phyloP scores from a whole-genome alignment of 768 basidiomycete genomes.

The Tylopilus plumbeoviolaceoides region DNA sequence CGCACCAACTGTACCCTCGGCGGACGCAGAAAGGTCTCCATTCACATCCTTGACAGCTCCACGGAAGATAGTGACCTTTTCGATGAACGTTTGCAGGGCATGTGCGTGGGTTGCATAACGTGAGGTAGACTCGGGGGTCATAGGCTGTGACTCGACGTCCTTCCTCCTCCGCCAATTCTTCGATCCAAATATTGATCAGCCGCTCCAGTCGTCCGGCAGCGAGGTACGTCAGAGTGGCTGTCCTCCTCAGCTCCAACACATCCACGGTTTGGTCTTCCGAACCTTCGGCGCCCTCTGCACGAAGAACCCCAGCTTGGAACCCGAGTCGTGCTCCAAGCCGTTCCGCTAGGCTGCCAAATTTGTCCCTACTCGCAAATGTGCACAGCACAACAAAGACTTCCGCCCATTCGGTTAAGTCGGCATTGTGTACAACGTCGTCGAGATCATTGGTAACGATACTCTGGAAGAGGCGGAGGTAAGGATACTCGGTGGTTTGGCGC shows the following conservation, averaged over 20 bases:
- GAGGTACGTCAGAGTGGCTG: slow-evolving; percentile 90
- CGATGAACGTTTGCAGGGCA: slow-evolving; percentile 89
- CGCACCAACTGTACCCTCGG: slow-evolving; percentile 35
- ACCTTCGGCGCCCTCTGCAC: slow-evolving; percentile 46
- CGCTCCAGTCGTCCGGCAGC: slow-evolving; percentile 88
- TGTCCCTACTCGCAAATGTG: slow-evolving; percentile 83
- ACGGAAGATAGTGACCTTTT: slow-evolving; percentile 95
- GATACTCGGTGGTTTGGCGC: slow-evolving; percentile 64
- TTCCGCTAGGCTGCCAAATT: slow-evolving; percentile 85
- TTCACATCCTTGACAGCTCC: slow-evolving; percentile 79
- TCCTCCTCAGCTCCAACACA: slow-evolving; percentile 59
- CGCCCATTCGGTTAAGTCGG: slow-evolving; percentile 90
- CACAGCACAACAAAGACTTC: slow-evolving; percentile 96
- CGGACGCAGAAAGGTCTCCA: slow-evolving; percentile 50
- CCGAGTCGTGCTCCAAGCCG: slow-evolving; percentile 90
- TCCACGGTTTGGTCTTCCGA: slow-evolving; percentile 34
- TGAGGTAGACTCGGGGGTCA: slow-evolving; percentile 41
- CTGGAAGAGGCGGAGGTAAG: slow-evolving; percentile 93
- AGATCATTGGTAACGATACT: slow-evolving; percentile 91
- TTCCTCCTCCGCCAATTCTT: slow-evolving; percentile 89
- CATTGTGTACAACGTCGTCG: slow-evolving; percentile 92
- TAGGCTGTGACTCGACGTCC: slow-evolving; percentile 40
- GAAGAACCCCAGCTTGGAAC: slow-evolving; percentile 66
- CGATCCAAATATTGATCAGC: slow-evolving; percentile 86
- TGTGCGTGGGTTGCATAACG: slow-evolving; percentile 77